Evolutionary conservation across 1,139 yeast species (phyloP).

Genomic region (Diutina mesorugosa): DNA sequence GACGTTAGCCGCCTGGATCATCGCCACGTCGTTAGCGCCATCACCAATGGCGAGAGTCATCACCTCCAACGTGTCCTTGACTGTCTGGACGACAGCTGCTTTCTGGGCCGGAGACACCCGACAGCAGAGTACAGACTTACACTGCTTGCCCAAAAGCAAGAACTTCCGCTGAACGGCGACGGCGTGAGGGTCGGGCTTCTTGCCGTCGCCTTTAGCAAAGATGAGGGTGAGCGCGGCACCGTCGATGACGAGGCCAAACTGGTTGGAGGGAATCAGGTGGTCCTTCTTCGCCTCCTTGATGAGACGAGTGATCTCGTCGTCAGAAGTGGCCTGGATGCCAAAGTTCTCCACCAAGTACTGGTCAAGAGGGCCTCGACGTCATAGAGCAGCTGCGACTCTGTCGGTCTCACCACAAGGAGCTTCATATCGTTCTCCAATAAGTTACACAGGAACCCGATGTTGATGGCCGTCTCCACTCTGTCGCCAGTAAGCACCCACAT

Average conservation of each 20-base stretch:
- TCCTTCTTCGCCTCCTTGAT: constrained; percentile 5
- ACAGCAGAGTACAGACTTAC: constrained; percentile 89
- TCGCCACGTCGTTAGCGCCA: constrained; percentile 97
- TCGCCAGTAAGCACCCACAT: constrained; percentile 98
- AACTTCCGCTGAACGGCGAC: constrained; percentile 23
- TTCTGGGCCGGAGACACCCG: constrained; percentile 96
- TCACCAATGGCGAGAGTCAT: constrained; percentile 95
- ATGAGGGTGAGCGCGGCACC: constrained; percentile 8
- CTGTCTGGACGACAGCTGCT: constrained; percentile 89
- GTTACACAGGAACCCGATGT: constrained; percentile 94
- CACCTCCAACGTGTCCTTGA: constrained; percentile 59
- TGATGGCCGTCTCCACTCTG: constrained; percentile 94
- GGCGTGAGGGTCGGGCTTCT: neutral
- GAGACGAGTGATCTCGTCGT: constrained; percentile 6
- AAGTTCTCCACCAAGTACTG: constrained; percentile 8
- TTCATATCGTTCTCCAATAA: constrained; percentile 80
- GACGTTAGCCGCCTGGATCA: constrained; percentile 97
- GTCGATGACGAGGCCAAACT: constrained; percentile 8
- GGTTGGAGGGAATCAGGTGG: constrained; percentile 7
- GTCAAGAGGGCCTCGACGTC: constrained; percentile 37
- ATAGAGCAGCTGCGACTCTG: constrained; percentile 12
- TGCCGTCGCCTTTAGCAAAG: constrained; percentile 2
- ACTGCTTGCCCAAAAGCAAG: constrained; percentile 77
- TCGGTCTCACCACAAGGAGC: constrained; percentile 21
- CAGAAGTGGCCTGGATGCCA: neutral